Evolutionary conservation across 306 rosid species (phyloP).

Genomic region (Comarum palustre): DNA sequence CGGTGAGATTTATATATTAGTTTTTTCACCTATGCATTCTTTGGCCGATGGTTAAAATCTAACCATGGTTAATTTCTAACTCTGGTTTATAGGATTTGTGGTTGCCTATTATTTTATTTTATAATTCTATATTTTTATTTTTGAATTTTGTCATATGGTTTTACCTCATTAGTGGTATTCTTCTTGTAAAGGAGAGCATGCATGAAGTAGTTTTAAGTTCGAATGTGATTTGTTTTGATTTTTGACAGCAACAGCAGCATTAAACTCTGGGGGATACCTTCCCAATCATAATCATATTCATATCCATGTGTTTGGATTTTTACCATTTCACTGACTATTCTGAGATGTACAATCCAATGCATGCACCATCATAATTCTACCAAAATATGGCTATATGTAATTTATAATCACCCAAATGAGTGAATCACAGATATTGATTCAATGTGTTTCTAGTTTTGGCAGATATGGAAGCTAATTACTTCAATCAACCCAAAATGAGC

Average conservation of each 20-base stretch:
- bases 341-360: conserved; percentile 6
- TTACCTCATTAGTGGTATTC: not conserved
- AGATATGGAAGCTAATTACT: not conserved
- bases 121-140: not conserved
- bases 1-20: not conserved
- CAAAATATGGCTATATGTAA: not conserved
- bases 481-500: not conserved
- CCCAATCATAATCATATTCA: conserved; percentile 2
- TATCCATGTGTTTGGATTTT: not conserved
- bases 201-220: not conserved
- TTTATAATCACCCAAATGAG: not conserved
- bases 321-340: conserved; percentile 14
- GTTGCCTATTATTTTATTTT: not conserved
- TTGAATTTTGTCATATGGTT: not conserved
- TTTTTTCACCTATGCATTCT: conserved; percentile 10
- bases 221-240: not conserved
- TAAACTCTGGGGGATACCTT: not conserved
- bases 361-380: not conserved
- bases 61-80: conserved; percentile 36
- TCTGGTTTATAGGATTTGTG: conserved; percentile 16
- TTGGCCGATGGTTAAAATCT: conserved; percentile 23
- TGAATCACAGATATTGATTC: conserved; percentile 1
- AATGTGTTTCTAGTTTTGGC: conserved; percentile 4
- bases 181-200: not conserved
- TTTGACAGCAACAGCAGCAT: conserved; percentile 8